Evolutionary conservation across 345 rosid genomes (phyloP), one percentile per base, ranked within the genome.

Genomic region (Noccaea caerulescens): DNA sequence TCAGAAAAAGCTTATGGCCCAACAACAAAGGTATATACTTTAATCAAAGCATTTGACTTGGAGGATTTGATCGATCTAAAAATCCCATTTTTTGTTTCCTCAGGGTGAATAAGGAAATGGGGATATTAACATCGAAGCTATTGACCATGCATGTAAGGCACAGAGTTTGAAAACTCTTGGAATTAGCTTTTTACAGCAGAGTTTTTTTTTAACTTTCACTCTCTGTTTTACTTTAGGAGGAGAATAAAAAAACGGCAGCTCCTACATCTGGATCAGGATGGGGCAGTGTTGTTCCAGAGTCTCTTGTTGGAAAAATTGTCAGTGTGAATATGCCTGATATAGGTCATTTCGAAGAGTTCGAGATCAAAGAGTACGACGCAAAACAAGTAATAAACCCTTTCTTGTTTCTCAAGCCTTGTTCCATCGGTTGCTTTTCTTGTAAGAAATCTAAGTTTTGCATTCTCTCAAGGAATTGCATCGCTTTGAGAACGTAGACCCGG

Each of bases 381-480:
- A 1, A 67, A 59, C 1, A 43, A 14, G 78, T 72, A 63, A 38
- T 12, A 54, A 45, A 44, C 8, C 25, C 8, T 55, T 34, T 9
- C 68, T 7, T 42, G 5, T 10, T n/a, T 70, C 43, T 49, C 42
- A 42, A 23, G 18, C 34, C 33, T 11, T 39, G 47, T 58, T 41
- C n/a, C 39, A 43, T 27, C 30, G 30, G 30, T 27, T 68, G 47
- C 41, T 32, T 27, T 54, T 8, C 38, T 37, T 5, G 9, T 60
- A 34, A 62, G 39, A 20, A 2, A 11, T 36, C 27, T 63, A 63
- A 20, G 9, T 43, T 50, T 37, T 3, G 5, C 1, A 37, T 53
- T 13, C 3, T 49, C 32, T 59, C 13, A 13, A 73, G 77, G 72
- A 30, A 14, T 46, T 7, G 52, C 77, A 72, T 72, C 34, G 23